Percentiles rank a stretch among this genome's conserved stretches.
Evolutionary conservation across 106 monocot genomes (phyloP).

Genomic region (Acorus gramineus): DNA sequence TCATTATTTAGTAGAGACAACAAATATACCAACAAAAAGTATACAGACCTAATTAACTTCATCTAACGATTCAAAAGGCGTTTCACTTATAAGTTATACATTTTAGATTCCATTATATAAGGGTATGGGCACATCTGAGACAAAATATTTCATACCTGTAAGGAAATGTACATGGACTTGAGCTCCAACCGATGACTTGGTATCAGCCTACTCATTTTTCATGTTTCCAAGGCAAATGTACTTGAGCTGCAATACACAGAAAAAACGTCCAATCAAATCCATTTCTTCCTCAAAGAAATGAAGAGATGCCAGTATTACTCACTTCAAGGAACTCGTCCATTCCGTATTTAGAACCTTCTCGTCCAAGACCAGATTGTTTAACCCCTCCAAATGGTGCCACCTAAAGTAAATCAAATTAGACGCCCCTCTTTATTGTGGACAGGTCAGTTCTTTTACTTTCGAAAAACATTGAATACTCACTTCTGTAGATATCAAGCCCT

Average conservation of each 20-base stretch:
- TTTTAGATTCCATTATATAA: too few relatives aligned
- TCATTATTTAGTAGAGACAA: too few relatives aligned
- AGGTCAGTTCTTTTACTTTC: neutral
- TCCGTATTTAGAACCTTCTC: slow-evolving; percentile 99
- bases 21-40: too few relatives aligned
- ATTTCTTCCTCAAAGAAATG: neutral
- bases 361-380: slow-evolving; percentile 94
- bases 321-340: slow-evolving; percentile 90
- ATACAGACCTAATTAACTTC: too few relatives aligned
- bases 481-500: slow-evolving; percentile 90
- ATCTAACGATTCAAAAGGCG: too few relatives aligned
- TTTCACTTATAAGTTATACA: too few relatives aligned
- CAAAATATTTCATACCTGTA: too few relatives aligned
- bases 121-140: too few relatives aligned
- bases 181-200: too few relatives aligned
- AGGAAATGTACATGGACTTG: too few relatives aligned
- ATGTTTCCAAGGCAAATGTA: slow-evolving; percentile 93
- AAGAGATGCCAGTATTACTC: slow-evolving; percentile 7
- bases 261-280: neutral
- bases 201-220: slow-evolving; percentile 10
- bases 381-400: slow-evolving; percentile 97
- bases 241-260: slow-evolving; percentile 49
- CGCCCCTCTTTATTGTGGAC: neutral
- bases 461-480: slow-evolving; percentile 18
- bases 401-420: slow-evolving; percentile 17